Evolutionary conservation across 169 alveolate genomes (phyloP), one percentile per base, ranked within the genome.

Genomic region (Plasmodium cynomolgi): DNA sequence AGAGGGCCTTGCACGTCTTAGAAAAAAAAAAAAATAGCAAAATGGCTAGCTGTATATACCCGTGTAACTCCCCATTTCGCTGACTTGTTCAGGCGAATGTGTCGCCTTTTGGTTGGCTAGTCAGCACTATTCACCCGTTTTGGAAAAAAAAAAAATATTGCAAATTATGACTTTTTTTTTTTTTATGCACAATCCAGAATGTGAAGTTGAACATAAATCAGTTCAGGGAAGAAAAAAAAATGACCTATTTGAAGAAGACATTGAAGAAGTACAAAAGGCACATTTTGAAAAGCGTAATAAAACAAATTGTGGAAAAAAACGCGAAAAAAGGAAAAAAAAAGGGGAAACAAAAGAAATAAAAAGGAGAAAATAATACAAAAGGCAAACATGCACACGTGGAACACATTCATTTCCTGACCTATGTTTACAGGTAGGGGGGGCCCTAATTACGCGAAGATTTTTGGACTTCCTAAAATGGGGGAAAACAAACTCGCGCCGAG

Each of bases 381-480:
- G 50, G 75, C 44, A 39, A 39, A 39, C 47, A 82, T 54, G 62
- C 23, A 41, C 31, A 31, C 56, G 11, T 29, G 72, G 81, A 17
- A 82, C n/a, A 31, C 13, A 31, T 82, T 39, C 33, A 54, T 23
- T 20, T 23, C 80, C 41, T 47, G 34, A 26, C 29, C 75, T 8
- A 37, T 80, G 39, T 56, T 82, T 17, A 58, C 74, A 84, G 82
- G 83, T 84, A 31, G 50, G 83, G 29, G 37, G 92, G 9, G 44
- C 26, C 31, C 75, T 84, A 68, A 29, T 37, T 68, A 62, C 83
- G 77, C 20, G 81, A 20, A 71, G 31, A 23, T 68, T 71, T 31
- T 11, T 71, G 47, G 34, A 62, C 34, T 84, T 82, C 56, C 72
- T 84, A 84, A 84, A 33, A 68, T 71, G 77, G 47, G 83, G 83